Evolutionary conservation across 2,329 filamentous ascomycete species (phyloP), one percentile per base, ranked within the genome.

Genomic region (Ustulina deusta): DNA sequence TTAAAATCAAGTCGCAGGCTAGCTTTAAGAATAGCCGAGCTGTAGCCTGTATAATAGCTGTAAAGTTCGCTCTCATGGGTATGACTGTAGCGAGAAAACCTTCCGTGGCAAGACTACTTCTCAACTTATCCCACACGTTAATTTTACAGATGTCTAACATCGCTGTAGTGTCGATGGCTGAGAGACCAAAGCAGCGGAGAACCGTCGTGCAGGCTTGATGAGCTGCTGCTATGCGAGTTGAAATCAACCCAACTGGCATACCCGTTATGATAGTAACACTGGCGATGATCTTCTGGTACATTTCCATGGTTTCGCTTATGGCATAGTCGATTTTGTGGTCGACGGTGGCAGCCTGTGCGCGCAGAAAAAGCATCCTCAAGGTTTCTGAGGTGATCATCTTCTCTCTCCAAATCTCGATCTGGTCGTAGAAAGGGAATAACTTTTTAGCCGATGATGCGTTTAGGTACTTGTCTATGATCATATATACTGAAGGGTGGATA

Each of bases 401-500:
- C 6, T 56, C 15, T 27, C 52, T 56, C 34, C 52, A 56, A 15
- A 38, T 25, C 22, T 40, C 34, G 20, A 56, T 56, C 34, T 56
- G 34, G 2, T 3, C 52, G 15, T 56, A 42, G 32, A 38, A 56
- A 7, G 34, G 52, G 36, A 56, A 56, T 25, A 56, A 4, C 13
- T 56, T 56, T 29, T 36, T 42, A 17, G 25, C 34, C 20, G 29
- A 15, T 11, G 34, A 25, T 13, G 17, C 6, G 36, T 9, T 25
- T 56, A 40, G 52, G 52, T 56, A 25, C 36, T 40, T 38, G 52
- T 56, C 52, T 13, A 42, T 56, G 34, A 56, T 25, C 22, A 56
- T 25, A 36, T 56, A 56, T 3, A 56, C 52, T 1, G 52, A 56
- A 42, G 52, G 52, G 36, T 56, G 52, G 15, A 56, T 42, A 27